Evolutionary conservation across 2,329 filamentous ascomycete species (phyloP), one percentile per base, ranked within the genome.

Genomic region (Emergomyces africanus): DNA sequence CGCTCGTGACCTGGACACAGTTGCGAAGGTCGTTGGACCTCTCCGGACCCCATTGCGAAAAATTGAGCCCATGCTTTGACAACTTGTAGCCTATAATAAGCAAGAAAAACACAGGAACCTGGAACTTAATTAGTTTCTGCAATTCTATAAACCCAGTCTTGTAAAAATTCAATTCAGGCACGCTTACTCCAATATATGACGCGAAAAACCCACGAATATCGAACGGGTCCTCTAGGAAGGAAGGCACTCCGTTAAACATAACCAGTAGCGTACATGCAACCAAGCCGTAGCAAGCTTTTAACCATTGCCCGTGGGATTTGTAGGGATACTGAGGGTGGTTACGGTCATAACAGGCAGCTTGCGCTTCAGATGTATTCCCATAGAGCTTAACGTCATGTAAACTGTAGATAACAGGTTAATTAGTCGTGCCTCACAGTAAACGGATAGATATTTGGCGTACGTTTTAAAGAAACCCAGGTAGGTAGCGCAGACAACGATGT

Each of bases 141-240:
- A 33, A 23, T 18, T 35, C 33, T 14, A 30, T 9, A 33, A 58
- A n/a, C 20, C 20, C 20, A 55, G 12, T 4, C 1, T 35, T 23
- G 18, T 54, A 14, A 20, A 20, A 35, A 12, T 49, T 48, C 9
- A 20, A 25, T n/a, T 18, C 41, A 49, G 30, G 42, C 5, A 53
- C 48, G 68, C 70, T 67, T 68, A 75, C 72, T 30, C 71, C 71
- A 59, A 75, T 71, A 59, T 76, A 76, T 0, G 71, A 72, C 5
- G 74, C 69, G 18, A 75, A 60, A 57, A 76, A 76, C 30, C 66
- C 67, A 33, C 70, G 65, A 6, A 64, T 62, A 60, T 70, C 69
- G 61, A 75, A 74, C 0, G 73, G 74, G 5, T 53, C 59, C 44
- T 60, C 56, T 12, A 64, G 35, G 57, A 62, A 63, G 4, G 61